phyloP scores from a whole-genome alignment of 2,329 filamentous ascomycete species.

The Alternaria triticimaculans region DNA sequence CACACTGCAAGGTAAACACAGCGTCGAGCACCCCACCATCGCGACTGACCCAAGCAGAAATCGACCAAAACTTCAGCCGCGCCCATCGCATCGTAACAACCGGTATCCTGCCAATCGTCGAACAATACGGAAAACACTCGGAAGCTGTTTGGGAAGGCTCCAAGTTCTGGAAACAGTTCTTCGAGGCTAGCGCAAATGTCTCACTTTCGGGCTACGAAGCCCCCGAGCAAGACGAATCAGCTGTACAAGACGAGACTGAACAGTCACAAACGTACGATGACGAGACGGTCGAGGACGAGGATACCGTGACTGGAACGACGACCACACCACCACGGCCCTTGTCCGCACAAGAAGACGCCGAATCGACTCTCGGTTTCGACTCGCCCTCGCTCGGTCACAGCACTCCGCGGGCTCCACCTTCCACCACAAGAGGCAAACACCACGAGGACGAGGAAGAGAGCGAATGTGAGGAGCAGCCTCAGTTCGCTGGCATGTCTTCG shows the following conservation, averaged over 20 bases:
- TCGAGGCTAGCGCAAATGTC: slow-evolving; percentile 97
- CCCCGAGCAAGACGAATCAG: slow-evolving; percentile 65
- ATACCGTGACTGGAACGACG: slow-evolving; percentile 49
- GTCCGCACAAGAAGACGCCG: slow-evolving; percentile 46
- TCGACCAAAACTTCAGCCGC: slow-evolving; percentile 97
- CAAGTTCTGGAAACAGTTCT: slow-evolving; percentile 99
- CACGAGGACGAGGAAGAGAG: slow-evolving; percentile 16
- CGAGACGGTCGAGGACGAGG: slow-evolving; percentile 50
- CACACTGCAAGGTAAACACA: slow-evolving; percentile 76
- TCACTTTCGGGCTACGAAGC: slow-evolving; percentile 95
- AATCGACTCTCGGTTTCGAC: slow-evolving; percentile 72
- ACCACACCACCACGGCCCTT: slow-evolving; percentile 50
- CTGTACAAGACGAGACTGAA: slow-evolving; percentile 52
- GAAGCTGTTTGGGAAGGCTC: slow-evolving; percentile 95
- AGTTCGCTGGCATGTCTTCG: slow-evolving; percentile 72
- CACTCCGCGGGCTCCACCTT: slow-evolving; percentile 61
- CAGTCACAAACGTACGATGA: slow-evolving; percentile 51
- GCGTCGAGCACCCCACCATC: slow-evolving; percentile 26
- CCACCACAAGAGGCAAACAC: slow-evolving; percentile 21
- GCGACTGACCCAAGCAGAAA: slow-evolving; percentile 67
- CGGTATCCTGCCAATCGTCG: slow-evolving; percentile 89
- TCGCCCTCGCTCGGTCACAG: slow-evolving; percentile 64
- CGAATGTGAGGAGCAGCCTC: slow-evolving; percentile 40
- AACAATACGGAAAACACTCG: slow-evolving; percentile 94
- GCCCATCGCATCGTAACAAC: slow-evolving; percentile 95